Base-by-base conservation (phyloP, 768 basidiomycete genomes). In the Brasilioporus rufonigricans region DNA sequence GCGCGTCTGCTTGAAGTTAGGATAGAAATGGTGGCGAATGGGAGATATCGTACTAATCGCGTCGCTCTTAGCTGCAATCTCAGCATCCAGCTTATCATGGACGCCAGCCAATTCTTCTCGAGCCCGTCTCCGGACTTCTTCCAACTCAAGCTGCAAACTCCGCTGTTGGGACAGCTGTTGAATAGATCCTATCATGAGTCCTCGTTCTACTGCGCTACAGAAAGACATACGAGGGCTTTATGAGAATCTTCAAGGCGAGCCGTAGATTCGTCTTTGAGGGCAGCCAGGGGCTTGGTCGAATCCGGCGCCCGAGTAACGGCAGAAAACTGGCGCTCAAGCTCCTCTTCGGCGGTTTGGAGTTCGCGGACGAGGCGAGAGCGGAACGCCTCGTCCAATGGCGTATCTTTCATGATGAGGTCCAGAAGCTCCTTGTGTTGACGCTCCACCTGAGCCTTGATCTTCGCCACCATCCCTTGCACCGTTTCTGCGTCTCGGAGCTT, bases 361-460 rank as follows among this genome's bases (percentile, higher is more conserved):
- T 89, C 86, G 29, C 77, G 78, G 23, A 89, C 72, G 6, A 90
- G 70, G 18, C 81, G 79, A 21, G 77, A 73, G 47, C 85, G 83
- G 76, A 89, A 85, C 5, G 77, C 72, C 32, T 79, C 79, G 56
- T 88, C 87, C 35, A 77, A 76, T 10, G 84, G 79, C 12, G 77
- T 77, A 47, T 77, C 79, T 43, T 74, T 75, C 72, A 80, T 75
- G 50, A 89, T 80, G 23, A 89, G 74, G n/a, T 80, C 75, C 5
- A 86, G 82, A 39, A 90, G 80, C 57, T 90, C 87, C n/a, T 79
- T 79, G 63, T 88, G 87, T 50, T 89, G 86, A 16, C 77, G 79
- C 60, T 84, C 82, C 29, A 89, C 78, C 44, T 78, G 82, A 35
- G 83, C 81, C 60, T 77, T 81, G 60, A 88, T 84, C 58, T 77